Percentiles rank a stretch among this genome's conserved stretches.
Conservation (phyloP, 2,329 filamentous ascomycete species). For the Pseudogymnoascus verrucosus region DNA sequence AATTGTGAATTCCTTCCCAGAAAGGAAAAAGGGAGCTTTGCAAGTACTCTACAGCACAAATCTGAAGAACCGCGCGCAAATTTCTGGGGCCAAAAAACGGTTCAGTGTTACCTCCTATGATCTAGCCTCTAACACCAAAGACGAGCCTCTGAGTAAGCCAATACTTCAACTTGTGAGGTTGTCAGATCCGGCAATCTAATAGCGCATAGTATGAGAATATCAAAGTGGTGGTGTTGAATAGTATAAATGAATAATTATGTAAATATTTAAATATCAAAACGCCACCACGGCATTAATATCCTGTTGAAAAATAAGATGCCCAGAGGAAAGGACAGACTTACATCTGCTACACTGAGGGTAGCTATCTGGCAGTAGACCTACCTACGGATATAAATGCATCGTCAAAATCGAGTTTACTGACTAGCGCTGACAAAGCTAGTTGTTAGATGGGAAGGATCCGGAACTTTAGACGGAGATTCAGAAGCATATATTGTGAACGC, state of each 20-base stretch:
- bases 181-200: constrained; percentile 6
- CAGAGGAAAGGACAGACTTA: not conserved
- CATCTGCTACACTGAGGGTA: not conserved
- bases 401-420: not conserved
- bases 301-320: not conserved
- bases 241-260: not conserved
- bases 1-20: too few relatives aligned
- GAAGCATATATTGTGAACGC: not conserved
- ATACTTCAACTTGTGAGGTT: constrained; percentile 16
- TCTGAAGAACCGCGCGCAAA: too few relatives aligned
- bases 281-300: not conserved
- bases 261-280: not conserved
- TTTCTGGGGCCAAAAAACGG: too few relatives aligned
- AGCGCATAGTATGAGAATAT: not conserved
- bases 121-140: constrained; percentile 18
- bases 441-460: not conserved
- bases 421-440: not conserved
- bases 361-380: not conserved
- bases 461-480: not conserved
- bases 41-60: too few relatives aligned
- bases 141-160: constrained; percentile 13
- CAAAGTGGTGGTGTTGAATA: not conserved
- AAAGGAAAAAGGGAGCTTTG: too few relatives aligned
- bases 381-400: not conserved
- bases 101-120: constrained; percentile 17